Percentiles rank a stretch among this genome's conserved stretches.
Evolutionary conservation across 352 stramenopile genomes (phyloP).

Genomic region (Globisporangium spiculum): DNA sequence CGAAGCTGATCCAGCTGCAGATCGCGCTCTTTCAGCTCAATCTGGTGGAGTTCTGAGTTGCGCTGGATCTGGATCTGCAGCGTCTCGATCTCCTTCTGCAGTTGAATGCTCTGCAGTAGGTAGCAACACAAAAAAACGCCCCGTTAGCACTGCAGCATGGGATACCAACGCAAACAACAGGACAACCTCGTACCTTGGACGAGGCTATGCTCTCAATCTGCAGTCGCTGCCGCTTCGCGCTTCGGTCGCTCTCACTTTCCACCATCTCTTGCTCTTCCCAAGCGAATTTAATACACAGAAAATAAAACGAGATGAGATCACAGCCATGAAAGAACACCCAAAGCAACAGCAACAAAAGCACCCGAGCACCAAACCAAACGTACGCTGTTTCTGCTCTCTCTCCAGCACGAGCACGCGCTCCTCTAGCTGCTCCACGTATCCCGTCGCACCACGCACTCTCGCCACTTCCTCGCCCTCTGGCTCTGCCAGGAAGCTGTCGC

Average conservation of each 20-base stretch:
- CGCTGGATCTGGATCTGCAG: slow-evolving; percentile 54
- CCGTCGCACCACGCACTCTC: slow-evolving; percentile 10
- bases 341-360: slow-evolving; percentile 1
- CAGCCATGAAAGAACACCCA: not conserved
- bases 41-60: slow-evolving; percentile 54
- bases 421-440: slow-evolving; percentile 30
- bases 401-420: slow-evolving; percentile 32
- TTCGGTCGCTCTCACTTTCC: slow-evolving; percentile 28
- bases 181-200: slow-evolving; percentile 39
- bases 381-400: slow-evolving; percentile 38
- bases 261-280: slow-evolving; percentile 23
- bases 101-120: slow-evolving; percentile 39
- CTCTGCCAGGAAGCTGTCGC: slow-evolving; percentile 33
- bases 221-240: slow-evolving; percentile 48
- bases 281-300: not conserved
- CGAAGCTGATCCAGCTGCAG: slow-evolving; percentile 63
- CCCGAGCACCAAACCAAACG: not conserved
- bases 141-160: not conserved
- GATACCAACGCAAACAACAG: not conserved
- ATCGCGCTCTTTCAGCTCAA: slow-evolving; percentile 69
- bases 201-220: slow-evolving; percentile 59
- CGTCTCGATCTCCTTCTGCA: slow-evolving; percentile 50
- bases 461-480: slow-evolving; percentile 30
- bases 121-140: not conserved
- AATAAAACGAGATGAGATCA: slow-evolving; percentile 1